Evolutionary conservation across 345 rosid genomes (phyloP), one percentile per base, ranked within the genome.

Genomic region (Eucalyptus polybractea): DNA sequence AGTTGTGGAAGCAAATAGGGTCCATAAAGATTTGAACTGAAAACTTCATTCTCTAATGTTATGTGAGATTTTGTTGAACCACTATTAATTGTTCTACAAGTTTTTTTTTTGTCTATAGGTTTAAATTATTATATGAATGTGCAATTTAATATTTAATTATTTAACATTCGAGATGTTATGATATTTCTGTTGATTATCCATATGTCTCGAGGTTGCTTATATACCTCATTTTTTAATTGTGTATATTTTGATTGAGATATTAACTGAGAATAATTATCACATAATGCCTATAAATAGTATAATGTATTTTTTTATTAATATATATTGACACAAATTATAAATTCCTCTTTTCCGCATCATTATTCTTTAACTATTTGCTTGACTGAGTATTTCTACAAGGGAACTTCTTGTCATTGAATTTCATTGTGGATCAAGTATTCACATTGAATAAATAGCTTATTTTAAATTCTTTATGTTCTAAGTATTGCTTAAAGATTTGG

Each of bases 41-140:
- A 4, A 4, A 56, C 6, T 9, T 56, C 27, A 2, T 56, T 22
- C 0, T 56, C 4, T 56, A 1, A 24, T 24, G 0, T 56, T 2
- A 56, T 56, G 0, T 10, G 29, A 56, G 12, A 56, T 56, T 56
- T 56, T 56, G 29, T 24, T 56, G 29, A 2, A 56, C 3, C 1
- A 0, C 29, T 22, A 25, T 9, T 56, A 56, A 56, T 9, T 56
- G 13, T 22, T 24, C 13, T 1, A 24, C 3, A 56, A 24, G 0
- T 56, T 4, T 24, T 53, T 53, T 53, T 53, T 53, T 53, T 53
- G 29, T 56, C 62, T 56, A 56, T 1, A 5, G 0, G 6, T 56
- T 56, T 10, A 56, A 56, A 56, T 6, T 56, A 56, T 56, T 56
- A 56, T 24, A 56, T 24, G 6, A 56, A 56, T 56, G 29, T 12